phyloP scores from a whole-genome alignment of 2,329 filamentous ascomycete species.

The Hypoxylon sp. region DNA sequence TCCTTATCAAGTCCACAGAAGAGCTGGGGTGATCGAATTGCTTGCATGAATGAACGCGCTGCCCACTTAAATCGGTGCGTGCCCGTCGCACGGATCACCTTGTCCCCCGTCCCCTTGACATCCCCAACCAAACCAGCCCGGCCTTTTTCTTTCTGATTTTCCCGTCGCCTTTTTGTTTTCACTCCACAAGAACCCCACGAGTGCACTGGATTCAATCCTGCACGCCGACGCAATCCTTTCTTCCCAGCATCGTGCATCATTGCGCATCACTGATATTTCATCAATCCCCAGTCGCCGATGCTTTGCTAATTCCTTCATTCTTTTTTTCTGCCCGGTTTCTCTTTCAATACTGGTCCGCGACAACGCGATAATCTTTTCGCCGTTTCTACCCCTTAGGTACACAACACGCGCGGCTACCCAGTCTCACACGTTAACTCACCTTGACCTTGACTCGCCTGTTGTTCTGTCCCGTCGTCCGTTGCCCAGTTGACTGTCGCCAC shows the following conservation, averaged over 20 bases:
- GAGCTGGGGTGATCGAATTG: conserved; percentile 6
- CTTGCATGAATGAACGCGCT: conserved; percentile 24
- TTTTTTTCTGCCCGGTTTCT: neutral
- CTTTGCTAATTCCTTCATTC: neutral
- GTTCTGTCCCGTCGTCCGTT: neutral
- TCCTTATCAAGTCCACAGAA: neutral
- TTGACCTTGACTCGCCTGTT: conserved; percentile 1
- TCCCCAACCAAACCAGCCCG: conserved; percentile 1
- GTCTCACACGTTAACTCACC: neutral
- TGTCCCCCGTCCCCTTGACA: conserved; percentile 13
- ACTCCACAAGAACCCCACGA: conserved; percentile 25
- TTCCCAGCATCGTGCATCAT: conserved; percentile 22
- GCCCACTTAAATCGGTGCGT: conserved; percentile 21
- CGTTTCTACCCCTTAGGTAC: neutral
- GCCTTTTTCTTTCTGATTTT: conserved; percentile 14
- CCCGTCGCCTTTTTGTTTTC: conserved; percentile 17
- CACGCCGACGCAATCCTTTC: neutral
- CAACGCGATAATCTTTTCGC: conserved; percentile 6
- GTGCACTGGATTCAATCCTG: conserved; percentile 20
- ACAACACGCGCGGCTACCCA: neutral
- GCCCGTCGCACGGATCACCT: no score
- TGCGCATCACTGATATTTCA: conserved; percentile 28
- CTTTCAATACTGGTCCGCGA: neutral
- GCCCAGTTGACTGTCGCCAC: conserved; percentile 12
- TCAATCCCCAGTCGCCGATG: conserved; percentile 17